Evolutionary conservation across 768 basidiomycete species (phyloP), one percentile per base, ranked within the genome.

Genomic region (Lactarius hatsudake): DNA sequence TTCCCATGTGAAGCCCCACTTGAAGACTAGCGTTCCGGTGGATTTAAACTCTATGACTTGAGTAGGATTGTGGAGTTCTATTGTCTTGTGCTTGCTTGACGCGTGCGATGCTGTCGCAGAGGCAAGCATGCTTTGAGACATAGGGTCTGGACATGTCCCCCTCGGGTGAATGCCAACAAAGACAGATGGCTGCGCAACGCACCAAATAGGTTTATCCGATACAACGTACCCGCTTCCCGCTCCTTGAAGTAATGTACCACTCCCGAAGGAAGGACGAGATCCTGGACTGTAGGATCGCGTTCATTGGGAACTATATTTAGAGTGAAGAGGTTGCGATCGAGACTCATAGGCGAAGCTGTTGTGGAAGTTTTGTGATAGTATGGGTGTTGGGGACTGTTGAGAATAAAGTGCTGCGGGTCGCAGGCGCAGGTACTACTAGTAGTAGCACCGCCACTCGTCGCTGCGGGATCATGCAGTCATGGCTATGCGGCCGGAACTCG

Each of bases 251-350:
- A 94, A 75, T 93, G 86, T 1, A 84, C 74, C 3, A 75, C 82
- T 7, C 87, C 90, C 2, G 81, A 75, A 2, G 84, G 80, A 72
- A 93, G 91, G 28, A 85, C 78, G 61, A 94, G 85, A 75, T 94
- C 92, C 28, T 89, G 76, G 20, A 88, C 83, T 71, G 80, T 79
- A 13, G 84, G 82, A 69, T 87, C 82, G 45, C 86, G 82, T 65
- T 84, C 76, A 74, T 84, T 84, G 6, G 85, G 84, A 0, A 83
- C 82, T 64, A 93, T 78, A 69, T 83, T 77, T 63, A 94, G 86
- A 3, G 93, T 94, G 79, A 94, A 94, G 13, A 94, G 79, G 75
- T 93, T 94, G 76, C 91, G 84, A 76, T 94, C 92, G 63, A 94
- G 79, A 74, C 90, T 91, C 92, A 93, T 93, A 17, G 45, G 20